Evolutionary conservation across 2,329 filamentous ascomycete species (phyloP), one percentile per base, ranked within the genome.

Genomic region (Verticillium dahliae): DNA sequence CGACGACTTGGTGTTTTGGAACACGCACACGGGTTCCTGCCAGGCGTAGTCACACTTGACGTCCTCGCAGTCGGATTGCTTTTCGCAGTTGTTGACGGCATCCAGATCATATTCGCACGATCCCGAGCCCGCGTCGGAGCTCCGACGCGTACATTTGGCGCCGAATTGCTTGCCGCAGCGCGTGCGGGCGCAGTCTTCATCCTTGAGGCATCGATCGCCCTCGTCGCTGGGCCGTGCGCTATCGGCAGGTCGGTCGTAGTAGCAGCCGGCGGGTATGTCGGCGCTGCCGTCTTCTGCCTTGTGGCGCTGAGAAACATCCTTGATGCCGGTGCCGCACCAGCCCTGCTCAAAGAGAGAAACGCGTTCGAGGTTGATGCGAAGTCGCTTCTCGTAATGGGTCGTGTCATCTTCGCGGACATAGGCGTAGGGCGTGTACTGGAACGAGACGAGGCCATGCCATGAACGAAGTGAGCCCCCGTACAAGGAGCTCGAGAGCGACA

Each of bases 271-370:
- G 59, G 58, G 31, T 38, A 22, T 1, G 38, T 63, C 9, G 52
- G 7, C 15, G 4, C n/a, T 10, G 11, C 31, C 4, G 59, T 37
- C 13, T 10, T 37, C 55, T 34, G 14, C 15, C 22, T 3, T 18
- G 15, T 27, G 3, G 22, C 13, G 14, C 31, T 14, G 10, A 18
- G 35, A 22, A 38, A 27, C 4, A 5, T n/a, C 4, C 15, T 38
- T 22, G 4, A 39, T 13, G 35, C 27, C n/a, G 9, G 11, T 9
- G 27, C 15, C 3, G 56, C 65, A 67, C 65, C 65, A 66, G 9
- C 31, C 39, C 27, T 61, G 55, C 27, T 65, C 61, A 13, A 79
- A 82, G 65, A 69, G 56, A 7, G 62, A 3, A 6, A 60, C 38
- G 38, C 62, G 61, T 18, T 52, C 45, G 22, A 52, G n/a, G 27